A percentile compares a stretch with the other conserved stretches of the same genome.
phyloP scores from a whole-genome alignment of 2,329 filamentous ascomycete genomes.

The Fusarium sp. region DNA sequence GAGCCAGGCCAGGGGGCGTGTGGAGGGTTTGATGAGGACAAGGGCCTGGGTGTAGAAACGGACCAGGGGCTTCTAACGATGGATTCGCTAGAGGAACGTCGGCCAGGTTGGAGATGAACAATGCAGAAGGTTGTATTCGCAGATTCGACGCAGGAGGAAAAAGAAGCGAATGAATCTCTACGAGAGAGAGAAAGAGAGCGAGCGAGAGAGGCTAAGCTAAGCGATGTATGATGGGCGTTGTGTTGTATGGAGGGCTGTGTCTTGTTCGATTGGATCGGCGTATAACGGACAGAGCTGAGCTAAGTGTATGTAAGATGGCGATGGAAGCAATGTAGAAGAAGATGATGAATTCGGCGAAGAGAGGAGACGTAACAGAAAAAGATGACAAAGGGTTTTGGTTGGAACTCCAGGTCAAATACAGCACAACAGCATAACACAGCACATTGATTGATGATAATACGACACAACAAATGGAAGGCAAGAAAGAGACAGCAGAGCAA shows the following conservation, averaged over 20 bases:
- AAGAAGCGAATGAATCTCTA: slow-evolving; percentile 24
- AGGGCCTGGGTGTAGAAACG: slow-evolving; percentile 36
- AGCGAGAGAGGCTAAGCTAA: slow-evolving; percentile 16
- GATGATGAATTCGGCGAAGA: neutral
- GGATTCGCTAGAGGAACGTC: slow-evolving; percentile 34
- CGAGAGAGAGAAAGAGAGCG: neutral
- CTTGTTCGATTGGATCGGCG: slow-evolving; percentile 22
- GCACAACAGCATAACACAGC: neutral
- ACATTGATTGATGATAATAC: neutral
- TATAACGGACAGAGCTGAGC: slow-evolving; percentile 11
- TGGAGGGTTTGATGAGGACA: slow-evolving; percentile 43
- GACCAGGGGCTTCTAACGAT: slow-evolving; percentile 29
- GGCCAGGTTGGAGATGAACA: slow-evolving; percentile 11
- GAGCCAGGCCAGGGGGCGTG: slow-evolving; percentile 38
- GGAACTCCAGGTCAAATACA: neutral
- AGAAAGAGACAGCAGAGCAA: slow-evolving; percentile 31
- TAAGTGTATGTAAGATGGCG: slow-evolving; percentile 11
- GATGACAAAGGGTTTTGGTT: slow-evolving; percentile 8
- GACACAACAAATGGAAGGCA: slow-evolving; percentile 14
- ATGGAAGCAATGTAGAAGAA: slow-evolving; percentile 10
- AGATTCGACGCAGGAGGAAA: slow-evolving; percentile 19
- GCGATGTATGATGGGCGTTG: slow-evolving; percentile 22
- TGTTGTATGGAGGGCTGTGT: slow-evolving; percentile 14
- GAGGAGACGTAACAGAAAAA: slow-evolving; percentile 14
- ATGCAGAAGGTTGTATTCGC: slow-evolving; percentile 2